Evolutionary conservation across 345 rosid species (phyloP).

Genomic region (Microthlaspi erraticum): DNA sequence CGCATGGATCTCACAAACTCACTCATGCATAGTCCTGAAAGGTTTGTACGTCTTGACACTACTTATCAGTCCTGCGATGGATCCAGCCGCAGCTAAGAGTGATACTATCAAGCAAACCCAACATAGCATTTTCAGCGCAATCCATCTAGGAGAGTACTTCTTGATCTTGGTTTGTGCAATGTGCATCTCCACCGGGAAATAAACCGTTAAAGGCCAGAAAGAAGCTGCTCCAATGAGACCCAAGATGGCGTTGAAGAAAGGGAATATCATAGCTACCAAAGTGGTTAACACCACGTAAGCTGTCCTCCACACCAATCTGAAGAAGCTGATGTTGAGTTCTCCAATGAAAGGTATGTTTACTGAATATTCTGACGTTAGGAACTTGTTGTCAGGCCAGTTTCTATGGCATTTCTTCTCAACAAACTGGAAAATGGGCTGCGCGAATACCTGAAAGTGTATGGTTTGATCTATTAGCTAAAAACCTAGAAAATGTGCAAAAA

Average conservation of each 20-base stretch:
- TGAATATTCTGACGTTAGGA: conserved; percentile 58
- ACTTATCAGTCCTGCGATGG: conserved; percentile 68
- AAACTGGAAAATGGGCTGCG: conserved; percentile 74
- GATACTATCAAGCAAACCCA: conserved; percentile 71
- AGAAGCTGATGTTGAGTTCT: conserved; percentile 53
- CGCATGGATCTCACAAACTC: conserved; percentile 28
- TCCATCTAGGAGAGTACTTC: conserved; percentile 73
- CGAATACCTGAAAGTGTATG: conserved; percentile 62
- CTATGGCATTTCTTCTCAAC: conserved; percentile 60
- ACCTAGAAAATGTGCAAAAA: neutral
- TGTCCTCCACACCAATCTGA: conserved; percentile 83
- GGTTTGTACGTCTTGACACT: conserved; percentile 79
- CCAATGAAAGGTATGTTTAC: conserved; percentile 59
- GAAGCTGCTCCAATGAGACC: conserved; percentile 87
- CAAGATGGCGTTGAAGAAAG: conserved; percentile 88
- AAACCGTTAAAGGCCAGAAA: conserved; percentile 92
- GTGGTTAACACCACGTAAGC: conserved; percentile 67
- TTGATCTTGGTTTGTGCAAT: conserved; percentile 58
- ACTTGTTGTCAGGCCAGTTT: conserved; percentile 72
- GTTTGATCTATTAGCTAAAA: neutral
- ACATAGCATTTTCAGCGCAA: conserved; percentile 64
- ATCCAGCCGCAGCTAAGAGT: conserved; percentile 73
- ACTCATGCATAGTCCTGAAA: conserved; percentile 52
- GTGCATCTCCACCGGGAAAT: conserved; percentile 91
- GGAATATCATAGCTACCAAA: conserved; percentile 80